Base-by-base conservation (phyloP, 257 asterid species). In the Petrea volubilis region DNA sequence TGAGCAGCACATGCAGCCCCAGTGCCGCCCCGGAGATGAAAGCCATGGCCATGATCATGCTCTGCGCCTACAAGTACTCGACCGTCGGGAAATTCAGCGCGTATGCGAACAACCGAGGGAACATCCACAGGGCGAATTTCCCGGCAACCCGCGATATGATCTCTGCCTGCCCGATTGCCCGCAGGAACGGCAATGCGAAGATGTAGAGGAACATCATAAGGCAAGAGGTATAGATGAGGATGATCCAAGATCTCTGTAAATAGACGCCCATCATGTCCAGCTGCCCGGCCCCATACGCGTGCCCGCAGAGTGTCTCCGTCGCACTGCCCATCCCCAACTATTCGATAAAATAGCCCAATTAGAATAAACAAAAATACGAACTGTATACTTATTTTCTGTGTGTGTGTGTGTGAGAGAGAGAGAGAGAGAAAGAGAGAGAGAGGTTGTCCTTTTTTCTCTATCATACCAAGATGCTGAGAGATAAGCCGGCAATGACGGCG, bases 271-370 rank as follows among this genome's bases (percentile, higher is more conserved):
- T 68, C 86, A 85, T 85, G 21, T 81, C 79, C 6, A 67, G 1
- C 21, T 85, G 86, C 8, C 86, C 79, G 0, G 88, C 88, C 14
- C 91, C 91, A 15, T 24, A 85, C 0, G 89, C 91, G 72, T 86
- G 89, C 8, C 91, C 91, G 20, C 91, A 86, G 0, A 86, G 85
- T 5, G 88, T 86, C 55, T 83, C 85, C 5, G 83, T 58, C 7
- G 87, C 91, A 79, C 89, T 86, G 46, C 90, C 90, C 83, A 85
- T 82, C 2, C 90, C 90, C 53, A 80, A 18, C 90, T 81, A 68
- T 47, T n/a, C n/a, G n/a, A n/a, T n/a, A n/a, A n/a, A n/a, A n/a
- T n/a, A n/a, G n/a, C n/a, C n/a, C n/a, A n/a, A n/a, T n/a, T n/a
- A n/a, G n/a, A n/a, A n/a, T 43, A 2, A 25, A 34, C 4, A 27